Evolutionary conservation across 1,284 basidiomycete species (phyloP), one percentile per base, ranked within the genome.

Genomic region (Austroboletus novae-zelandiae): DNA sequence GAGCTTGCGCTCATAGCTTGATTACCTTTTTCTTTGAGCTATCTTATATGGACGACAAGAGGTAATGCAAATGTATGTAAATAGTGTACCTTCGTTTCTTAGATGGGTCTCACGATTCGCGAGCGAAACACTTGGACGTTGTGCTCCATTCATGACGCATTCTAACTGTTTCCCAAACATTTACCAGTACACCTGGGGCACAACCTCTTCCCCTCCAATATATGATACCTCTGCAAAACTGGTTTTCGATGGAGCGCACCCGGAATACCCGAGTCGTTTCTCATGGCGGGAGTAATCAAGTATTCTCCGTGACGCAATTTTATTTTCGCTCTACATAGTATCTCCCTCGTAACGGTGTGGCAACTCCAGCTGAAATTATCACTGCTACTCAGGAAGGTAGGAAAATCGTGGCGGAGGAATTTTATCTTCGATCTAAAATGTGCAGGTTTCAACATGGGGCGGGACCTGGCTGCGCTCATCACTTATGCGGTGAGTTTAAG

Each of bases 231-330:
- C 64, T 5, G 39, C 60, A n/a, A 65, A 63, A 46, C 17, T 61
- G 25, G 61, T 62, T 2, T 35, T 61, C 17, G 64, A 65, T n/a
- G 17, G 55, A 62, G 27, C 64, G 67, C 17, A 54, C 66, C n/a
- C 61, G 83, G 20, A 68, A 71, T 77, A 75, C 50, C 76, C 80
- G 4, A 80, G 71, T 11, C 61, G 75, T 73, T n/a, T 76, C 75
- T 58, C 72, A 74, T 32, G 71, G 73, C 18, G 64, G 65, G 14
- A 53, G 61, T 51, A 15, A 20, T 27, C 14, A 0, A 30, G 2
- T 7, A 32, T 32, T 27, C 9, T 45, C 8, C 0, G 10, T 34
- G 30, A 39, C 5, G 8, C 1, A 2, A 23, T 40, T 46, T 2
- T 40, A 1, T n/a, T n/a, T 36, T 36, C 13, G 23, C 6, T 25